Evolutionary conservation across 2,329 filamentous ascomycete species (phyloP).

Genomic region (Bisporella sp.): DNA sequence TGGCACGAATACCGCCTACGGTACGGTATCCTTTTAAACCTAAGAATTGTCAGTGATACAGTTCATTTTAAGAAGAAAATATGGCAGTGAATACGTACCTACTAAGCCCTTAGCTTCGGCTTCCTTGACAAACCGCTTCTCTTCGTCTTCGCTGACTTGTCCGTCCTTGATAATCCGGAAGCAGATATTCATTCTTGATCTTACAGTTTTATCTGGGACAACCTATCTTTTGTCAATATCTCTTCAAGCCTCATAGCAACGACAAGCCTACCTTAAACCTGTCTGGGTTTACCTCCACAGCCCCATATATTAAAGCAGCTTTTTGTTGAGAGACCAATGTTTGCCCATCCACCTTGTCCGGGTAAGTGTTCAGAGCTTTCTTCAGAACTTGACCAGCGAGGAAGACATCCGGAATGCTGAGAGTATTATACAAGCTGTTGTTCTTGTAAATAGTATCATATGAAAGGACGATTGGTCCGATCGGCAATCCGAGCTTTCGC

Average conservation of each 20-base stretch:
- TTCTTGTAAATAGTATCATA: conserved; percentile 86
- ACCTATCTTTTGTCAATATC: conserved; percentile 32
- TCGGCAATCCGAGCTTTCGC: conserved; percentile 66
- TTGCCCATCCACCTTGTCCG: conserved; percentile 68
- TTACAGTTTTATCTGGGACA: conserved; percentile 66
- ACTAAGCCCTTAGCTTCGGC: conserved; percentile 57
- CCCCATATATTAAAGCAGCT: conserved; percentile 67
- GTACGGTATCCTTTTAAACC: conserved; percentile 86
- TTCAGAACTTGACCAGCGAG: conserved; percentile 85
- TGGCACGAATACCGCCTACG: conserved; percentile 78
- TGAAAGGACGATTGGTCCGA: conserved; percentile 72
- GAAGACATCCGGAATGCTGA: conserved; percentile 88
- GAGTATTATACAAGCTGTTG: conserved; percentile 91
- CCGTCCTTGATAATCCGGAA: conserved; percentile 58
- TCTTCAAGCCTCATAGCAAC: background rate
- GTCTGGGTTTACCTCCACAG: conserved; percentile 65
- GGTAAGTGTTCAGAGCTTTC: conserved; percentile 58
- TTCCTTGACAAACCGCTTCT: conserved; percentile 74
- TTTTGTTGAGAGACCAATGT: conserved; percentile 68
- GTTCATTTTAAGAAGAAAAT: too few species aligned
- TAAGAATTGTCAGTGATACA: conserved; percentile 27
- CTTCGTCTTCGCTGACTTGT: conserved; percentile 58
- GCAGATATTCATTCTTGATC: conserved; percentile 93
- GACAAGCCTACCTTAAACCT: conserved; percentile 50
- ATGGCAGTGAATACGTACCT: too few species aligned